Evolutionary conservation across 805 yeast genomes (phyloP), one percentile per base, ranked within the genome.

Genomic region (Kuraishia floccosa): DNA sequence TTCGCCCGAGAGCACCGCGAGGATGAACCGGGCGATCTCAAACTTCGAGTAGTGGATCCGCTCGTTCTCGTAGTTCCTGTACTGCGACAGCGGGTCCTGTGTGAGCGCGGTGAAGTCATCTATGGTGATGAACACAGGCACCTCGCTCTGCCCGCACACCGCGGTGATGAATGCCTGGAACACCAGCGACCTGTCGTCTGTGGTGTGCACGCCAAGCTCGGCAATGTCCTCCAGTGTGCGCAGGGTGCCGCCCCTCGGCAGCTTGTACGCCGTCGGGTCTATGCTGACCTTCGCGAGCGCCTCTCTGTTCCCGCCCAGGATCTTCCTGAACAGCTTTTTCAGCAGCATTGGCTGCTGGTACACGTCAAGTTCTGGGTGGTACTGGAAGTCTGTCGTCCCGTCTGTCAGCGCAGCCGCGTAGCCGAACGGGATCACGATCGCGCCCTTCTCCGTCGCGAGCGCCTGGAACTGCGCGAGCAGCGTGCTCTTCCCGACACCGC

Each of bases 271-370:
- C 6, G 52, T 38, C 34, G 55, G 50, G 27, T 51, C 56, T 28
- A 64, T 38, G 27, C 43, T 40, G 25, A 68, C 45, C 7, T 54
- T 44, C 10, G 48, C 32, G 18, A 76, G 50, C 4, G 53, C 25
- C 2, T 45, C 52, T 25, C 46, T 48, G 41, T 78, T 78, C 9
- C 65, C 66, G 30, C 56, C 56, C 28, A 54, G 46, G 23, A 72
- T 54, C 47, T 72, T 73, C 37, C 60, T 58, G 37, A 83, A 47
- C 49, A 83, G 64, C 29, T 66, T 63, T 45, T 73, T 72, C 30
- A 80, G 56, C 46, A 63, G 70, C 89, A 80, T 79, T 35, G 89
- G 94, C 55, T 86, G 95, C 30, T 72, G 79, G 50, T 75, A 80
- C 25, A 60, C 41, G 15, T 56, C 50, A 18, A 67, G 47, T 26